Evolutionary conservation across 805 yeast species (phyloP), one percentile per base, ranked within the genome.

Genomic region (Komagataella pastoris): DNA sequence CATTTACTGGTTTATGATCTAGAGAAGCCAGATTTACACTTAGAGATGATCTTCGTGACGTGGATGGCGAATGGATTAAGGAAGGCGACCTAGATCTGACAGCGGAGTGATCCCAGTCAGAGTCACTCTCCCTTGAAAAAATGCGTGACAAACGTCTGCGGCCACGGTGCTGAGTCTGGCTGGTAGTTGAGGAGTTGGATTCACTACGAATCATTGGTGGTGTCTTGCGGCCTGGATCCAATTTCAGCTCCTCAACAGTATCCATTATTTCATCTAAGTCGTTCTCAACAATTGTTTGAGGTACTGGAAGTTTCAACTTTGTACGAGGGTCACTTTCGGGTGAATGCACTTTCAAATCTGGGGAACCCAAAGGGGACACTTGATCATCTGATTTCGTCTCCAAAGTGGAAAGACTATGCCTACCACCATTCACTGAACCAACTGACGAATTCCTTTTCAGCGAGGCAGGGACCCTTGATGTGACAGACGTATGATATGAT

Each of bases 221-320:
- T n/a, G 47, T 45, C 14, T 17, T 17, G 10, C 47, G 19, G 18
- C 19, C 21, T 45, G 7, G 52, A 18, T 23, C 43, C 40, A n/a
- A 7, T 6, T 19, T 48, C 2, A 47, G 14, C 14, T 30, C 40
- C 5, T 30, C 40, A 30, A 30, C 53, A 8, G 45, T 55, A 46
- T 62, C 67, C 17, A 64, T 50, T 2, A 63, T 63, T 30, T 63
- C 64, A 55, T 65, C 69, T 17, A 64, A 52, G 53, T 64, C 66
- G 51, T 65, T 64, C 49, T 65, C 69, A 19, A 60, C 58, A 8
- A 65, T 61, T 3, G 67, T 57, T 30, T 30, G 40, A 3, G 67
- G 63, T 67, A 64, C 64, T 36, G 47, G 55, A 49, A 65, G 40
- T 47, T 58, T 61, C 54, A 65, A 52, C 48, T 60, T 64, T 21